Evolutionary conservation across 768 basidiomycete species (phyloP).

Genomic region (Leccinum obscurum): DNA sequence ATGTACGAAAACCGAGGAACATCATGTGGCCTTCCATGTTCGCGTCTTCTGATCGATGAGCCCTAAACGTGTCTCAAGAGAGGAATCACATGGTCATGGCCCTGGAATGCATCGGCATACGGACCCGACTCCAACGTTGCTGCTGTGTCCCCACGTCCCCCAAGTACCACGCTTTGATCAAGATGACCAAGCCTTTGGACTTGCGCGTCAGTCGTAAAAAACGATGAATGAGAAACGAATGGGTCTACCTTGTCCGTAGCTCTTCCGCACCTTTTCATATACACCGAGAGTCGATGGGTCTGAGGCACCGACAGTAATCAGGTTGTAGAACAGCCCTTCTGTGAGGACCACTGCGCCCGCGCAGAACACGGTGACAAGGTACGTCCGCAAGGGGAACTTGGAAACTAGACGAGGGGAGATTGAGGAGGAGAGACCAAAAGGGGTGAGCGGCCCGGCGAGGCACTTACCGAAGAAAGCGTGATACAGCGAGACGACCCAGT

Average conservation of each 20-base stretch:
- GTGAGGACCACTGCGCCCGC: conserved; percentile 9
- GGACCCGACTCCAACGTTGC: not conserved
- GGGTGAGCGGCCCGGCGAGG: not conserved
- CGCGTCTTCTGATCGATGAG: not conserved
- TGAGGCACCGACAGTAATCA: conserved; percentile 10
- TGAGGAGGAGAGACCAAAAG: not conserved
- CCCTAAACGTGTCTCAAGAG: not conserved
- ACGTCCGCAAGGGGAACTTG: conserved; percentile 14
- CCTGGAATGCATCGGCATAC: conserved; percentile 8
- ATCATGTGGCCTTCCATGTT: not conserved
- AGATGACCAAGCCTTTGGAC: conserved; percentile 12
- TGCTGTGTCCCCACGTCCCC: conserved; percentile 3
- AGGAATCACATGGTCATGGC: conserved; percentile 20
- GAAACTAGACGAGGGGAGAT: conserved; percentile 10
- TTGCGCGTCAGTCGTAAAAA: too few species aligned
- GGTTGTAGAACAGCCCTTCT: conserved; percentile 23
- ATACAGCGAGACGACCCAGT: conserved; percentile 22
- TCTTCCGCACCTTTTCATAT: conserved; percentile 14
- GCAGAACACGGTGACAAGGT: conserved; percentile 24
- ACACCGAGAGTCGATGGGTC: conserved; percentile 19
- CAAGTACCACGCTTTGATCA: conserved; percentile 22
- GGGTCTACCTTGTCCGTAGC: conserved; percentile 18
- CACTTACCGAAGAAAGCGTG: conserved; percentile 23
- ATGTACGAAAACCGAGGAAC: too few species aligned
- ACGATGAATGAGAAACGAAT: too few species aligned